These are phyloP conservation scores for Myriosclerotinia duriaeana DNA, from an alignment of 2,329 filamentous ascomycete species.

Conservation along the genomic window DNA sequence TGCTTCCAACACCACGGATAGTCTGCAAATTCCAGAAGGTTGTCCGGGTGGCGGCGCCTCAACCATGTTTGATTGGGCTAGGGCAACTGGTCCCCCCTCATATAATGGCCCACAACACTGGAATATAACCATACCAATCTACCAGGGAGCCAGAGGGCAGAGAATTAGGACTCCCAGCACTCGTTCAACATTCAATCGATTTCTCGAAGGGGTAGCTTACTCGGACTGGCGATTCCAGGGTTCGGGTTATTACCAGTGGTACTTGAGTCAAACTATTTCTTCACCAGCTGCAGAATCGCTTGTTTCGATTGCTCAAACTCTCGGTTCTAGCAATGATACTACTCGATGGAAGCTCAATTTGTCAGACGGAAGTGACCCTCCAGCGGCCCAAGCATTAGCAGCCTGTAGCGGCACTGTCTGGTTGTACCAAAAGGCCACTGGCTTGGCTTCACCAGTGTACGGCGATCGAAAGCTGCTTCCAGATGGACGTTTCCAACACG, in stretches of 20 bases:
- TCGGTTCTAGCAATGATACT: background rate
- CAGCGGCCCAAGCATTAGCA: background rate
- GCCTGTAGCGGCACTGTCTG: background rate
- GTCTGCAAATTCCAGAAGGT: background rate
- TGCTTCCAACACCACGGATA: no score
- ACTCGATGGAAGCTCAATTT: background rate
- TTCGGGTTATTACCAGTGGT: background rate
- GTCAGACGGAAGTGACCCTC: background rate
- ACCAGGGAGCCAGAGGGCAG: no score
- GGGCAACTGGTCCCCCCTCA: no score
- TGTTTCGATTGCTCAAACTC: background rate
- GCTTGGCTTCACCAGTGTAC: no score
- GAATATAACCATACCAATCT: no score
- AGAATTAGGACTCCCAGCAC: no score
- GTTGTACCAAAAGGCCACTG: background rate
- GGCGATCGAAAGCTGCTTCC: background rate
- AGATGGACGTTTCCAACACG: background rate
- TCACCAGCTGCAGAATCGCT: background rate
- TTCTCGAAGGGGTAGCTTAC: background rate
- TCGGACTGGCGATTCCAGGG: background rate
- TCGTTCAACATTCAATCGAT: background rate
- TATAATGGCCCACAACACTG: no score
- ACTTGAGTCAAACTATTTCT: slow-evolving; percentile 5
- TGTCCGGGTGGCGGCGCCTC: background rate
- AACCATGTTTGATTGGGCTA: no score